phyloP scores from a whole-genome alignment of 352 stramenopile species.

The Thraustotheca clavata region DNA sequence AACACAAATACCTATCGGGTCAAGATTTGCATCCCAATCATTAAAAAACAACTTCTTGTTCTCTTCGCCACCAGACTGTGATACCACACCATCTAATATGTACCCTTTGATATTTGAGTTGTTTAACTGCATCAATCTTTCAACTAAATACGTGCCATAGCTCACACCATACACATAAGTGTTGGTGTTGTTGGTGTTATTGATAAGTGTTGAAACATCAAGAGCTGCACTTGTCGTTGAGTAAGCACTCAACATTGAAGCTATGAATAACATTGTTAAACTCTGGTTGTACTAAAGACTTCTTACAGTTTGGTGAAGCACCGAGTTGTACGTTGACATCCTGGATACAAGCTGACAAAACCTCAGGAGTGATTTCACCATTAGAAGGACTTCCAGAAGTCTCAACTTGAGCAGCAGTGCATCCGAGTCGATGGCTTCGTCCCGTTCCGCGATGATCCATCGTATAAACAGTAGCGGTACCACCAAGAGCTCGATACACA shows the following conservation, averaged over 20 bases:
- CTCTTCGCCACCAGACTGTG: slow-evolving; percentile 24
- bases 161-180: slow-evolving; percentile 54
- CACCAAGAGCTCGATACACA: slow-evolving; percentile 24
- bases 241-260: slow-evolving; percentile 27
- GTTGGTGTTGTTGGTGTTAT: slow-evolving; percentile 14
- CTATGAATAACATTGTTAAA: background rate
- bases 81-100: slow-evolving; percentile 37
- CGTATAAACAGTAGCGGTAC: slow-evolving; percentile 41
- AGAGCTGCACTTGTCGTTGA: slow-evolving; percentile 38
- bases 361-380: slow-evolving; percentile 20
- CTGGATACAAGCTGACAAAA: slow-evolving; percentile 31
- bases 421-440: slow-evolving; percentile 33
- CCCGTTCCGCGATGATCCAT: slow-evolving; percentile 45
- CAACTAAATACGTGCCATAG: slow-evolving; percentile 60
- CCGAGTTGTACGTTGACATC: slow-evolving; percentile 32
- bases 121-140: slow-evolving; percentile 36
- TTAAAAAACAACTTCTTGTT: slow-evolving; percentile 2
- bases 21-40: slow-evolving; percentile 11
- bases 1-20: background rate
- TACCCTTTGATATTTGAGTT: slow-evolving; percentile 36
- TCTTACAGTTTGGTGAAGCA: no score
- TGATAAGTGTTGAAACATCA: slow-evolving; percentile 28
- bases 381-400: slow-evolving; percentile 28
- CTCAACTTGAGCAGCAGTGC: slow-evolving; percentile 30
- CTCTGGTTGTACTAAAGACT: slow-evolving; percentile 3